These are phyloP conservation scores for Globisporangium middletonii DNA, from an alignment of 352 stramenopile genomes.

Conservation along the genomic window DNA sequence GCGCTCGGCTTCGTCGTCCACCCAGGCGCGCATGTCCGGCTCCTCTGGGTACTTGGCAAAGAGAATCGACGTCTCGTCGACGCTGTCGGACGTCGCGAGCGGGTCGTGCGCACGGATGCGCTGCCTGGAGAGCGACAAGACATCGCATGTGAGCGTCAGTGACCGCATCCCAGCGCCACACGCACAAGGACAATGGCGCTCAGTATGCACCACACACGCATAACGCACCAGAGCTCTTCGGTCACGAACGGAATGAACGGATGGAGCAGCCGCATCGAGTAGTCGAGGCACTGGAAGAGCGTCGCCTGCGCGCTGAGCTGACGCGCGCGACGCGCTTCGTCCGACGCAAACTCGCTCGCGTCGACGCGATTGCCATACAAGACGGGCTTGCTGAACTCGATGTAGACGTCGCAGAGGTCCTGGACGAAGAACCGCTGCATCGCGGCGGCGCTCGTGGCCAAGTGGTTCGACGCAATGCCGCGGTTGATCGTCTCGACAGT, in stretches of 20 bases:
- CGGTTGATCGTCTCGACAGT: conserved; percentile 57
- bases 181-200: not conserved
- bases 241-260: conserved; percentile 99
- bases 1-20: conserved; percentile 77
- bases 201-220: no score
- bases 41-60: conserved; percentile 83
- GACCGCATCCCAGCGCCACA: no score
- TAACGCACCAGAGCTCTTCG: conserved; percentile 96
- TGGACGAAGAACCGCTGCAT: conserved; percentile 85
- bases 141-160: not conserved
- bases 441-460: conserved; percentile 54
- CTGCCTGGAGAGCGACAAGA: conserved; percentile 22
- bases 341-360: conserved; percentile 19
- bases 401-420: conserved; percentile 86
- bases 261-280: conserved; percentile 95
- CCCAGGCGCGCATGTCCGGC: conserved; percentile 67
- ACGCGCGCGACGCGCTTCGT: conserved; percentile 49
- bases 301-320: conserved; percentile 88
- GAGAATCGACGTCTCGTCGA: conserved; percentile 48
- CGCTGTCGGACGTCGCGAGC: conserved; percentile 7
- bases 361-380: conserved; percentile 68
- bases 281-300: conserved; percentile 93
- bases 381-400: conserved; percentile 83
- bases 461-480: conserved; percentile 60
- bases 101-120: conserved; percentile 54